phyloP scores from a whole-genome alignment of 208 protist genomes.

The Tritrichomonas musculus region DNA sequence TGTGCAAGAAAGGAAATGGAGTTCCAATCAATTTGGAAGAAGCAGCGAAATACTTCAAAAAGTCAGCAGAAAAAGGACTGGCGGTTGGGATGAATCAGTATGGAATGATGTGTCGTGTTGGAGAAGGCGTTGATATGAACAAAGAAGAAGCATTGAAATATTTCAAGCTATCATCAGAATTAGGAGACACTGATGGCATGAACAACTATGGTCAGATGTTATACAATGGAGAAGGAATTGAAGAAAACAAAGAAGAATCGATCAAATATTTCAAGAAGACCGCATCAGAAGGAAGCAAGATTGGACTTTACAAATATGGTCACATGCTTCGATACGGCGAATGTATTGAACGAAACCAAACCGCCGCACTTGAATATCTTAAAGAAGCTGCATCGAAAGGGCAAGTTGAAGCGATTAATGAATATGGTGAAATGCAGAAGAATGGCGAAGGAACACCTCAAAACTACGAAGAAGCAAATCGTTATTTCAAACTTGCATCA shows the following conservation, averaged over 20 bases:
- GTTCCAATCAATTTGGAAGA: not conserved
- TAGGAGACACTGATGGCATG: not conserved
- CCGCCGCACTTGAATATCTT: not conserved
- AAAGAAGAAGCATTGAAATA: not conserved
- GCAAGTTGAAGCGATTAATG: no score
- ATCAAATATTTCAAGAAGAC: not conserved
- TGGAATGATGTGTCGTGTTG: not conserved
- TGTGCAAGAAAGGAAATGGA: not conserved
- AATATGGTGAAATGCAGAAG: no score
- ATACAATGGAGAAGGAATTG: not conserved
- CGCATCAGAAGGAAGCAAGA: not conserved
- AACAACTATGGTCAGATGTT: not conserved
- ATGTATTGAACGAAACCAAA: not conserved
- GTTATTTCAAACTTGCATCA: not conserved
- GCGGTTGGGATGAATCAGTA: not conserved
- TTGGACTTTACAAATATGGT: not conserved
- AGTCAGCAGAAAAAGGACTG: not conserved
- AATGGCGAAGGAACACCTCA: no score
- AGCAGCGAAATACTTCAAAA: not conserved
- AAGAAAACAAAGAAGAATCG: not conserved
- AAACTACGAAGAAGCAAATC: not conserved
- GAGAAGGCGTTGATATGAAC: not conserved
- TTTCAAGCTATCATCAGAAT: not conserved
- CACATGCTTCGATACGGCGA: not conserved
- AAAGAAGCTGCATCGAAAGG: not conserved